Conservation (phyloP, 192 early-diverging fungal genomes). For the Diversispora eburnea region DNA sequence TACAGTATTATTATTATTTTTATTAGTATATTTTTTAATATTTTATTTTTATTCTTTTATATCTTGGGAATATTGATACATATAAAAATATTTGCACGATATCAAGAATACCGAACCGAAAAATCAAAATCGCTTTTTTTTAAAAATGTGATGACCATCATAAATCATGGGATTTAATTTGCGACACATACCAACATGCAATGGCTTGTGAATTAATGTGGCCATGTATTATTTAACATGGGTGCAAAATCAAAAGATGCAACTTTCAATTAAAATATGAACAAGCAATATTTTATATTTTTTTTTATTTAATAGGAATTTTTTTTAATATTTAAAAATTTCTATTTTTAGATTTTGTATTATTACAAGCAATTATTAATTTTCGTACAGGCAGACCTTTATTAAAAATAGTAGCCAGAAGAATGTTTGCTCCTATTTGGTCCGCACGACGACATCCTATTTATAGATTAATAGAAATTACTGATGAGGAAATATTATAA, state of each 20-base stretch:
- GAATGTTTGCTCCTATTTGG: neutral
- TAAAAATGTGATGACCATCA: slow-evolving; percentile 6
- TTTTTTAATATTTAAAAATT: too few relatives aligned
- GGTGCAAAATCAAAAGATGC: slow-evolving; percentile 20
- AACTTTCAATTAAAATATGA: slow-evolving; percentile 23
- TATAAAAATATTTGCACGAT: slow-evolving; percentile 12
- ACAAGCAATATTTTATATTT: neutral
- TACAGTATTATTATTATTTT: too few relatives aligned
- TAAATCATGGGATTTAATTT: slow-evolving; percentile 16
- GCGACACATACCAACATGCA: slow-evolving; percentile 6
- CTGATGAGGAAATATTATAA: neutral
- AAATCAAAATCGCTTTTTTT: neutral
- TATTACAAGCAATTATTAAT: slow-evolving; percentile 24
- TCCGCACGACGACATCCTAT: neutral
- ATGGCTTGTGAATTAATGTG: slow-evolving; percentile 21
- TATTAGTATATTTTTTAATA: too few relatives aligned
- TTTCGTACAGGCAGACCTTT: slow-evolving; percentile 10
- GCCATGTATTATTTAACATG: slow-evolving; percentile 17
- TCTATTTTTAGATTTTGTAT: neutral
- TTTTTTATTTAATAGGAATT: too few relatives aligned
- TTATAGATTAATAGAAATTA: slow-evolving; percentile 8
- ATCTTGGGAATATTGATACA: neutral
- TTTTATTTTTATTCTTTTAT: too few relatives aligned
- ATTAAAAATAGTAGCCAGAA: slow-evolving; percentile 1
- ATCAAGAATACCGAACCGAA: slow-evolving; percentile 3